Evolutionary conservation across 257 asterid species (phyloP).

Genomic region (Gentiana straminea): DNA sequence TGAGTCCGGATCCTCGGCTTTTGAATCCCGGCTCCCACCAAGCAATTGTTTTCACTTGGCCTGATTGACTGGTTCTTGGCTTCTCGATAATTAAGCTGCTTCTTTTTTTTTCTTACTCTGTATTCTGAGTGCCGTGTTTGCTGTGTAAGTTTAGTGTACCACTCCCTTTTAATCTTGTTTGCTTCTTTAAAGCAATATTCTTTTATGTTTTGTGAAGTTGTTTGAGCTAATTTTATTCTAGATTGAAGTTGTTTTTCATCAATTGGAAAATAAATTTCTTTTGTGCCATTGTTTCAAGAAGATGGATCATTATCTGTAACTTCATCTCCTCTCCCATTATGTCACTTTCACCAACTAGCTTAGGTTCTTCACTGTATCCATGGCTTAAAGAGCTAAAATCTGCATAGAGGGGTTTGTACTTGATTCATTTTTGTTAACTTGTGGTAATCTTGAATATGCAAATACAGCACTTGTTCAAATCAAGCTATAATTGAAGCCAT

Average conservation of each 20-base stretch:
- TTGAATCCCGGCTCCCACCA: too few species aligned
- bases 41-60: too few species aligned
- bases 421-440: conserved; percentile 73
- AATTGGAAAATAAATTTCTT: neutral
- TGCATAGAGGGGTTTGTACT: conserved; percentile 77
- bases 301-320: conserved; percentile 85
- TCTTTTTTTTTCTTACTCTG: too few species aligned
- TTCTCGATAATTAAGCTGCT: too few species aligned
- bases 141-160: too few species aligned
- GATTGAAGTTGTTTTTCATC: too few species aligned
- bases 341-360: conserved; percentile 44
- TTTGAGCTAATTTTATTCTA: too few species aligned
- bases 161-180: too few species aligned
- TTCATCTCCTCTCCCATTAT: conserved; percentile 52
- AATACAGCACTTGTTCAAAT: conserved; percentile 81
- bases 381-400: conserved; percentile 84
- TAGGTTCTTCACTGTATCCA: conserved; percentile 46
- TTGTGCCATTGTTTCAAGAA: conserved; percentile 62
- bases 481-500: conserved; percentile 82
- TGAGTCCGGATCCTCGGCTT: too few species aligned
- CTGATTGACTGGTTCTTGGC: too few species aligned
- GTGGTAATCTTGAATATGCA: conserved; percentile 76
- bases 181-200: neutral
- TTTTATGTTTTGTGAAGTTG: neutral
- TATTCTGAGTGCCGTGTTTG: too few species aligned